Evolutionary conservation across 2,329 filamentous ascomycete species (phyloP), one percentile per base, ranked within the genome.

Genomic region (Beauveria australis): DNA sequence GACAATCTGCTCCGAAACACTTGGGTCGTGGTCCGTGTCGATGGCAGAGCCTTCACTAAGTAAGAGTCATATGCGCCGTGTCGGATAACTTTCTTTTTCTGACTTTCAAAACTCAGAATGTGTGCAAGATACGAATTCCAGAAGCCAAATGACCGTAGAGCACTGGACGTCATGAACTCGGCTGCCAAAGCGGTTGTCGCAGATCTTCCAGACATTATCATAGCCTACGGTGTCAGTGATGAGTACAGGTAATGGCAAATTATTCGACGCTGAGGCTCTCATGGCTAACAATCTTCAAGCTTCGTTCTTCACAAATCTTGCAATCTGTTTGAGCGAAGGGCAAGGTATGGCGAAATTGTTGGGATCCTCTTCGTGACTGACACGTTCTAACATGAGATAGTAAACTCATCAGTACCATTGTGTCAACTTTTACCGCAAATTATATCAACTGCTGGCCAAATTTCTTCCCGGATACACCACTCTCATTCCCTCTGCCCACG

Each of bases 41-140:
- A 99, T 75, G 94, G 94, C 26, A 83, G 93, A 65, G 92, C 92
- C 19, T 99, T 99, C 75, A 94, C 92, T 69, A 97, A 96, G 91
- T 95, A 78, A 71, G 74, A 33, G 22, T 40, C 9, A 6, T 33
- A 40, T 24, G 24, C 18, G 46, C 33, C 12, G 16, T 5, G 24
- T 40, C 14, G 5, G 9, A 16, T 41, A 12, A 47, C 8, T 18
- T 16, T 5, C 47, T 6, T 12, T 26, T 30, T 3, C 47, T 55
- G 60, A 61, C 19, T 18, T 22, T 4, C 3, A 26, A 12, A 18
- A 22, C 2, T 52, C 64, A 95, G 90, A 69, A 85, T 97, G 67
- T 92, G 91, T 63, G 81, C 85, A 64, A 90, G 89, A 73, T 94
- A 97, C 75, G 77, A 77, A 24, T 97, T 97, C 70, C 81, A 86